Evolutionary conservation across 2,329 filamentous ascomycete species (phyloP), one percentile per base, ranked within the genome.

Genomic region (Hawksworthiomyces lignivorus): DNA sequence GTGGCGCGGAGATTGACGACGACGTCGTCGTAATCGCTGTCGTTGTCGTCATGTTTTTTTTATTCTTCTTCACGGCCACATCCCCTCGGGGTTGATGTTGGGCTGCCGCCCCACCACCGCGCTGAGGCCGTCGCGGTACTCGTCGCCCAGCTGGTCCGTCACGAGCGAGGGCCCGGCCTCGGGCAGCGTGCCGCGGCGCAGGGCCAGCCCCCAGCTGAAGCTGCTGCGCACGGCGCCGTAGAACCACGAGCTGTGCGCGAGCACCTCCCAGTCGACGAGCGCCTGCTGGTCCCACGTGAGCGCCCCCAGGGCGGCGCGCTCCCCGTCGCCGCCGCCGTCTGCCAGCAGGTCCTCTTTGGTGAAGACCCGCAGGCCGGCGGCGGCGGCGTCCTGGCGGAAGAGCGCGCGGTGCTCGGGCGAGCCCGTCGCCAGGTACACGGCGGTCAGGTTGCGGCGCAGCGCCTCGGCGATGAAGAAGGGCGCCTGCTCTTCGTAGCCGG

Each of bases 381-480:
- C 31, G 2, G 43, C 43, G 0, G 62, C 62, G 41, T 60, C 56
- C 3, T 36, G 14, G 3, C 48, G 44, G 33, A 67, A 57, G 9
- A 40, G 47, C 2, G 50, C 41, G 6, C 62, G 49, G 15, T 62
- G 56, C 4, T 51, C 47, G 10, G 49, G 39, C 26, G 62, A 58
- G 8, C 59, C 59, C 4, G 59, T 62, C 8, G 62, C 62, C 15
- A 60, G 57, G 46, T 65, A 67, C 7, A 67, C 53, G 24, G 61
- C 32, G 0, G 48, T 40, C 0, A 62, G 50, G 3, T 56, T 52
- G 27, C 53, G 42, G 4, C 48, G 32, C 10, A 50, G 32, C 0
- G 64, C 60, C 37, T 62, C 56, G 19, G 52, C 36, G n/a, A 67
- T 52, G 46, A 64, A 65, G 2, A 57, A 54, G 5, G 54, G 49